Evolutionary conservation across 108 stramenopile species (phyloP), one percentile per base, ranked within the genome.

Genomic region (Pseudonitzschia multistriata): DNA sequence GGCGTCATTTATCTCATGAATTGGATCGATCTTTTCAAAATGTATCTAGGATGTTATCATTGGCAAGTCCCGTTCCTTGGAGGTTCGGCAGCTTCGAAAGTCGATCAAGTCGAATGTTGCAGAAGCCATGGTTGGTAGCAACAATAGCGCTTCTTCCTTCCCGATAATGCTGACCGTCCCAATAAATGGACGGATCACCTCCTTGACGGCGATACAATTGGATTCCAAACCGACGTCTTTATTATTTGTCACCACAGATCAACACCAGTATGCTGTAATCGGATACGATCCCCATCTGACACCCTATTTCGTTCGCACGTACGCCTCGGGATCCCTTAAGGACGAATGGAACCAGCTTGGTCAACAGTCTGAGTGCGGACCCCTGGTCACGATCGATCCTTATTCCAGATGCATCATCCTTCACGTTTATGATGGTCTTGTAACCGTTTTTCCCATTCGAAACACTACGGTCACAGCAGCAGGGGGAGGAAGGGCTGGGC

Each of bases 231-330:
- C 62, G 5, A 78, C 70, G 21, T 74, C 88, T 19, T 71, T 74
- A 25, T 52, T 94, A 15, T 91, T 94, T 39, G 56, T 94, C 30
- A 82, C 80, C n/a, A 94, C 92, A 28, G 89, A 91, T 34, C 60
- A 77, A 22, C 70, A 84, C 64, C 79, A 83, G 50, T 94, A 87
- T 57, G 92, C 85, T 1, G 75, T 94, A 50, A 74, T 92, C 68
- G 79, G 83, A n/a, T 83, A 84, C 65, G 60, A 74, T 62, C 50
- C 59, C 0, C 35, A 59, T 31, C 49, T 67, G 36, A 70, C 74
- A 21, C 72, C 73, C n/a, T 78, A 83, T 27, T 70, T 71, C 40
- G 68, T 86, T 13, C 22, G 60, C 33, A 89, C 85, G 3, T 85
- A 81, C 64, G 75, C 84, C 11, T 78, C 81, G 17, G 88, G 85